A percentile compares a stretch with the other conserved stretches of the same genome.
Conservation (phyloP, 345 rosid species). For the Cardamine chenopodiifolia region DNA sequence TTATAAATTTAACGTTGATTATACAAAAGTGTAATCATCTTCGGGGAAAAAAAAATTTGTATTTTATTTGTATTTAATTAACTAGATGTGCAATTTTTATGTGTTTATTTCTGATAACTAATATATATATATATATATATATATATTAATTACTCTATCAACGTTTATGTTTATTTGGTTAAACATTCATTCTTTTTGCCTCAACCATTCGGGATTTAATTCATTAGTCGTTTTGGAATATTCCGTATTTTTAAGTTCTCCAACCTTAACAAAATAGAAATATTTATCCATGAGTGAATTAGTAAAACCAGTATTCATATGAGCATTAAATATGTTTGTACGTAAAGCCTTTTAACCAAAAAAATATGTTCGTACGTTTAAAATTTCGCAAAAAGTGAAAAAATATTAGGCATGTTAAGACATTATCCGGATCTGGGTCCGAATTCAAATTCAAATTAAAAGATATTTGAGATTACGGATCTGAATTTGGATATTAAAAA, state of each 20-base stretch:
- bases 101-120: neutral
- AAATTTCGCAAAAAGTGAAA: constrained; percentile 9
- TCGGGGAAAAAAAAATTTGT: neutral
- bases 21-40: neutral
- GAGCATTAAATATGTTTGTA: constrained; percentile 30
- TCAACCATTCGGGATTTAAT: neutral
- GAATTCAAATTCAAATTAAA: too few relatives aligned
- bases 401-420: too few relatives aligned
- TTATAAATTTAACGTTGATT: neutral
- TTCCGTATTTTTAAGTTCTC: constrained; percentile 5
- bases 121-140: neutral
- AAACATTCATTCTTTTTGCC: constrained; percentile 9
- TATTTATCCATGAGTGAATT: constrained; percentile 29
- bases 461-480: too few relatives aligned
- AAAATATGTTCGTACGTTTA: too few relatives aligned
- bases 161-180: constrained; percentile 1
- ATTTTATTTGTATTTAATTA: neutral
- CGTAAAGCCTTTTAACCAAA: too few relatives aligned
- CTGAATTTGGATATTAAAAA: too few relatives aligned
- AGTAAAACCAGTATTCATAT: neutral
- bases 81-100: neutral
- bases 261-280: constrained; percentile 22
- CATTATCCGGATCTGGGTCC: too few relatives aligned
- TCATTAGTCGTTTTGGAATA: neutral
- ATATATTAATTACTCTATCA: neutral